Conservation (phyloP, 2,329 filamentous ascomycete species). For the Monilinia laxa region DNA sequence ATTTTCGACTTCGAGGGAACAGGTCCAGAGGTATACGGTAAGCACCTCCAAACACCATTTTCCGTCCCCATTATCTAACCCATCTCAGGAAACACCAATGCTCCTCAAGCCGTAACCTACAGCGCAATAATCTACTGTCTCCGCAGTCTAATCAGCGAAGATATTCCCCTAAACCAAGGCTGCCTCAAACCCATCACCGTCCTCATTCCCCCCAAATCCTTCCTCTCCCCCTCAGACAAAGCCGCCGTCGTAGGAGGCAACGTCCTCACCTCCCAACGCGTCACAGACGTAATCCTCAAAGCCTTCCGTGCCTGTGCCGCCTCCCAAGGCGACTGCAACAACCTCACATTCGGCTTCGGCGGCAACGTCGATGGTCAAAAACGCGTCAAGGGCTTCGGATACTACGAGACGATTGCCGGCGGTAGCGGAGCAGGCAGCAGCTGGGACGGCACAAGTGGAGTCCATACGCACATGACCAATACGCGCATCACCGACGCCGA, state of each 20-base stretch:
- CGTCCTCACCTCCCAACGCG: slow-evolving; percentile 74
- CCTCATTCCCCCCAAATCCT: slow-evolving; percentile 66
- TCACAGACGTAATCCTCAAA: slow-evolving; percentile 80
- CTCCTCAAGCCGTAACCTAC: slow-evolving; percentile 78
- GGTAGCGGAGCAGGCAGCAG: slow-evolving; percentile 70
- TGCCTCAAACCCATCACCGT: slow-evolving; percentile 76
- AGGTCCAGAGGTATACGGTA: slow-evolving; percentile 73
- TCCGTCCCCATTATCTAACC: background rate
- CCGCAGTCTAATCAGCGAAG: slow-evolving; percentile 73
- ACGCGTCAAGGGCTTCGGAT: slow-evolving; percentile 75
- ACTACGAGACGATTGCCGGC: slow-evolving; percentile 83
- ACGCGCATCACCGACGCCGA: slow-evolving; percentile 79
- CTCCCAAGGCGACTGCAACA: slow-evolving; percentile 78
- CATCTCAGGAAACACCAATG: slow-evolving; percentile 66
- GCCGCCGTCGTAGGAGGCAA: slow-evolving; percentile 84
- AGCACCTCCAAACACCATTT: slow-evolving; percentile 29
- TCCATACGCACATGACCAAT: slow-evolving; percentile 83
- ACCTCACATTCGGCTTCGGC: slow-evolving; percentile 80
- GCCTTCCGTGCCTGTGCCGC: slow-evolving; percentile 79
- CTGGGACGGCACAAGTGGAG: slow-evolving; percentile 71
- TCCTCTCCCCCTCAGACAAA: slow-evolving; percentile 72
- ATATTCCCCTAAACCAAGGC: slow-evolving; percentile 85
- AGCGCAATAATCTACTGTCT: slow-evolving; percentile 85
- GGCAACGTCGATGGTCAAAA: slow-evolving; percentile 60
- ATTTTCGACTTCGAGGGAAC: slow-evolving; percentile 78